Conservation (phyloP, 2,329 filamentous ascomycete species). For the Coniochaeta prunicola region DNA sequence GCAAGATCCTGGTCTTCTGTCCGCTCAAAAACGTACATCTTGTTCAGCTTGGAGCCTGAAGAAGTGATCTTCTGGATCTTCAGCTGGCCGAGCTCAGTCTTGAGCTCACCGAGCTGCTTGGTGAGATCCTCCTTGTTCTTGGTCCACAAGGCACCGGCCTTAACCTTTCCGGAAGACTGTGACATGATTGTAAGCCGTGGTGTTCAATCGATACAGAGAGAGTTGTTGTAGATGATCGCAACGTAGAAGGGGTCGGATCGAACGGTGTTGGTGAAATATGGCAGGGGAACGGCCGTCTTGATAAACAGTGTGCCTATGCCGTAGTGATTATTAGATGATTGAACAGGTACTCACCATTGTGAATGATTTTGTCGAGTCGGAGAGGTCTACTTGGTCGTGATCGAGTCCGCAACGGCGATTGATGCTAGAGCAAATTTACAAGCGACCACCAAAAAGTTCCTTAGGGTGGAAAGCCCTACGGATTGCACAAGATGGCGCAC, state of each 20-base stretch:
- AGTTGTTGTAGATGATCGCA: slow-evolving; percentile 12
- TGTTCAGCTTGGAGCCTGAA: slow-evolving; percentile 90
- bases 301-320: not conserved
- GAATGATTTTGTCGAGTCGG: slow-evolving; percentile 18
- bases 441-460: slow-evolving; percentile 16
- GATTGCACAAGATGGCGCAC: not conserved
- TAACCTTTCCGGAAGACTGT: slow-evolving; percentile 66
- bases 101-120: slow-evolving; percentile 91
- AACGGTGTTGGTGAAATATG: not conserved
- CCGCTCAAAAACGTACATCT: slow-evolving; percentile 65
- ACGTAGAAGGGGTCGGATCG: not conserved
- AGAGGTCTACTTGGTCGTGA: slow-evolving; percentile 5
- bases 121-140: slow-evolving; percentile 99
- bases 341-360: slow-evolving; percentile 15
- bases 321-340: not conserved
- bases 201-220: slow-evolving; percentile 2
- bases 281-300: not conserved
- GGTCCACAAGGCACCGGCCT: slow-evolving; percentile 93
- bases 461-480: slow-evolving; percentile 21
- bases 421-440: slow-evolving; percentile 11
- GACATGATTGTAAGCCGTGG: slow-evolving; percentile 25
- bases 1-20: slow-evolving; percentile 1
- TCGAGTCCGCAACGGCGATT: slow-evolving; percentile 15
- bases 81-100: slow-evolving; percentile 92
- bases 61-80: slow-evolving; percentile 98